Conservation (phyloP, 371 early-diverging fungal species). For the Mortierella sp. region DNA sequence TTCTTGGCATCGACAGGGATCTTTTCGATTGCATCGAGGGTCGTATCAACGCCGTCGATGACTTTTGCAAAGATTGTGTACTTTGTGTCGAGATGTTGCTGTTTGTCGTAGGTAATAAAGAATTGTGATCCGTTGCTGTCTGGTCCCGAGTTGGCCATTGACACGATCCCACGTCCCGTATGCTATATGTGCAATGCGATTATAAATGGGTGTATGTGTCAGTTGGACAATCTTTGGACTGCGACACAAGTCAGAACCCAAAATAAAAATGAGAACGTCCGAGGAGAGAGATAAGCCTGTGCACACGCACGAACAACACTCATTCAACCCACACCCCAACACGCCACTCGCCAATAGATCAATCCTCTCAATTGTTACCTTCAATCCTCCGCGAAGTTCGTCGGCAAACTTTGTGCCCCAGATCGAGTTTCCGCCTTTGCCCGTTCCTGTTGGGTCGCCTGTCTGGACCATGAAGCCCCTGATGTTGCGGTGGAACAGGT, state of each 20-base stretch:
- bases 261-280: not conserved
- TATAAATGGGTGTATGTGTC: not conserved
- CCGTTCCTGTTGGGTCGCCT: conserved; percentile 92
- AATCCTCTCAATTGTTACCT: conserved; percentile 61
- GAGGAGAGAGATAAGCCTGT: not conserved
- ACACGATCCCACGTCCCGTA: conserved; percentile 88
- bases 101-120: conserved; percentile 91
- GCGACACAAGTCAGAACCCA: not conserved
- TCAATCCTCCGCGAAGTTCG: conserved; percentile 87
- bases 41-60: conserved; percentile 90
- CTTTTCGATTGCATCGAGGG: conserved; percentile 89
- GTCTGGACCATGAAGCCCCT: conserved; percentile 95
- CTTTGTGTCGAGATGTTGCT: conserved; percentile 90
- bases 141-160: conserved; percentile 97
- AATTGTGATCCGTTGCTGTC: conserved; percentile 94
- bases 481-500: conserved; percentile 89
- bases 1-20: conserved; percentile 89
- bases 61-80: conserved; percentile 97
- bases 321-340: not conserved
- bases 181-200: conserved; percentile 67
- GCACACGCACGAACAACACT: not conserved
- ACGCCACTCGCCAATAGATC: not conserved
- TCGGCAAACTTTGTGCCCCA: conserved; percentile 91
- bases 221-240: not conserved
- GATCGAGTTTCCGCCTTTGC: conserved; percentile 90